Evolutionary conservation across 2,329 filamentous ascomycete species (phyloP).

Genomic region (Fusarium transvaalense): DNA sequence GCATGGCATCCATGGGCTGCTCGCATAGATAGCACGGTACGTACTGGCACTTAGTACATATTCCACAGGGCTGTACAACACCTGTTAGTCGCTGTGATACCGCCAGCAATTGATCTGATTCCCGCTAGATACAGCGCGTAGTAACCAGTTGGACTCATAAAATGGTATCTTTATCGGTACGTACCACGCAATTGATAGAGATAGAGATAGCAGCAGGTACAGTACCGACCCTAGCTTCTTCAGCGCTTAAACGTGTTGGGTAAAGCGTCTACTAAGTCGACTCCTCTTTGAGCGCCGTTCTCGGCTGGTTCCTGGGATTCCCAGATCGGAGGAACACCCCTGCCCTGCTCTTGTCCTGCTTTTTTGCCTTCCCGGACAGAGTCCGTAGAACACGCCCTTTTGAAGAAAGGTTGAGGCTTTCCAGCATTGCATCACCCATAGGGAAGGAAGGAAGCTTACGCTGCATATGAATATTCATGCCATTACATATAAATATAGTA

Average conservation of each 20-base stretch:
- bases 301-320: slow-evolving; percentile 42
- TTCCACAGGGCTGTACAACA: slow-evolving; percentile 35
- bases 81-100: slow-evolving; percentile 30
- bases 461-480: not conserved
- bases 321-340: slow-evolving; percentile 24
- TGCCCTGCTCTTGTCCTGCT: slow-evolving; percentile 16
- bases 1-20: not conserved
- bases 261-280: slow-evolving; percentile 26
- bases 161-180: slow-evolving; percentile 43
- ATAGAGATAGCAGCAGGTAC: slow-evolving; percentile 41
- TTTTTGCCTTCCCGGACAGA: slow-evolving; percentile 34
- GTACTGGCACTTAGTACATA: slow-evolving; percentile 10
- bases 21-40: slow-evolving; percentile 33
- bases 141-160: slow-evolving; percentile 42
- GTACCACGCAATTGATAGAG: slow-evolving; percentile 38
- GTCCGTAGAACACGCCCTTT: slow-evolving; percentile 31
- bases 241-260: slow-evolving; percentile 22
- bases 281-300: slow-evolving; percentile 37
- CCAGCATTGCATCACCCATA: not conserved
- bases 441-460: not conserved
- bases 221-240: slow-evolving; percentile 33
- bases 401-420: slow-evolving; percentile 4
- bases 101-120: slow-evolving; percentile 26
- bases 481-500: not conserved
- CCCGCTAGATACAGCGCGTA: slow-evolving; percentile 25